Evolutionary conservation across 441 rosid genomes (phyloP), one percentile per base, ranked within the genome.

Genomic region (Bruguiera hainesii): DNA sequence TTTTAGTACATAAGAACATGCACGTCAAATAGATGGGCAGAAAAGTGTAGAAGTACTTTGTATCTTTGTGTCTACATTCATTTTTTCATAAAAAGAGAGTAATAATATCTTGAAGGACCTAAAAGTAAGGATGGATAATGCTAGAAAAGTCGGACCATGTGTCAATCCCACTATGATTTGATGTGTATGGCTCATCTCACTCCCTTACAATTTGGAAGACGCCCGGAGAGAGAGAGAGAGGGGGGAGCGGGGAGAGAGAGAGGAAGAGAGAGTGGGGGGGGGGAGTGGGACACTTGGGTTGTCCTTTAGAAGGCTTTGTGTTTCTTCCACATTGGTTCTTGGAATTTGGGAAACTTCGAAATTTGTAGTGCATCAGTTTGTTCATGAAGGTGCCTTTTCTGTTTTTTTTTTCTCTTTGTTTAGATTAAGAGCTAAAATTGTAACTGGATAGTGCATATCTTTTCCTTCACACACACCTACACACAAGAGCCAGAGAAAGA

Each of bases 61-160:
- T 11, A 11, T 11, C 16, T 11, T 13, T 3, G 15, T 39, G 16
- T 39, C 48, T 39, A 2, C 11, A 39, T 39, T 39, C 4, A 11
- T 11, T 39, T 11, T 4, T 39, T 39, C 48, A 0, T 13, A 1
- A 39, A 39, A 39, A 39, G 13, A 39, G n/a, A n/a, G 18, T 13
- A 2, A 39, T 39, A 39, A 11, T 39, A 11, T 13, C 16, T 39
- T 13, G 48, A 49, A 30, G n/a, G 56, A 28, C 68, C 65, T 51
- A 19, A n/a, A 49, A 69, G 26, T 49, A 8, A 51, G 48, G 75
- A 62, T 7, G 25, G 64, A 68, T 51, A 67, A 48, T 6, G 81
- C 53, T 66, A 73, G 13, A n/a, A 56, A 19, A 6, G 20, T 30
- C 39, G 69, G 69, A 20, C 11, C 39, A 33, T 42, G 76, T 74